Percentiles rank a stretch among this genome's conserved stretches.
These are phyloP conservation scores for Hemileccinum impolitum DNA, from an alignment of 768 basidiomycete genomes.

Conservation along the genomic window DNA sequence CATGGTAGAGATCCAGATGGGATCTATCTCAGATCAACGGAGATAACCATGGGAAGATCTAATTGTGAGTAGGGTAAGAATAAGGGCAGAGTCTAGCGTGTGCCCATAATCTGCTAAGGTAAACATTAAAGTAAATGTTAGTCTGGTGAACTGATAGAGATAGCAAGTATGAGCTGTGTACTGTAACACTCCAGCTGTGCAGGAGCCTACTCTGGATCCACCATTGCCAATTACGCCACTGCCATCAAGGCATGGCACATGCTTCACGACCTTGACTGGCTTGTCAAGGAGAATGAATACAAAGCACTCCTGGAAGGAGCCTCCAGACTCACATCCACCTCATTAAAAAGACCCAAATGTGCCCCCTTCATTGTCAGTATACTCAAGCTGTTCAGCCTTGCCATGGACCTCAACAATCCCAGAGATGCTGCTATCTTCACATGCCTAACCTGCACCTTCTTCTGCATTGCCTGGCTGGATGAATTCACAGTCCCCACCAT, in stretches of 20 bases:
- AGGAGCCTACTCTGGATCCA: conserved; percentile 30
- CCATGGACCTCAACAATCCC: conserved; percentile 26
- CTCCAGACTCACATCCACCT: not conserved
- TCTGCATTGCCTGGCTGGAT: conserved; percentile 29
- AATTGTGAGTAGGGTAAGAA: too few species aligned
- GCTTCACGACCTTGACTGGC: conserved; percentile 9
- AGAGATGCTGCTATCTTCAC: conserved; percentile 37
- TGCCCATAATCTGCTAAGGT: too few species aligned
- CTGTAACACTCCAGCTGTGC: conserved; percentile 28
- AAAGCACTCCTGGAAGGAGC: not conserved
- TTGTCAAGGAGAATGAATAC: not conserved
- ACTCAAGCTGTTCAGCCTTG: not conserved
- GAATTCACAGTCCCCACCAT: conserved; percentile 14
- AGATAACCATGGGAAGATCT: too few species aligned
- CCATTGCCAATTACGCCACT: conserved; percentile 37
- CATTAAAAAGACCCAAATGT: conserved; percentile 29
- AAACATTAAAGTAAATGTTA: too few species aligned
- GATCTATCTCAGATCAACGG: too few species aligned
- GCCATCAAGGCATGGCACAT: conserved; percentile 47
- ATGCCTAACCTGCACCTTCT: conserved; percentile 39
- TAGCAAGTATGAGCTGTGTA: too few species aligned
- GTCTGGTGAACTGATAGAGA: too few species aligned
- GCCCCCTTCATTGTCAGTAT: conserved; percentile 28
- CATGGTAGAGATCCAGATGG: too few species aligned
- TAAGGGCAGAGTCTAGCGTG: too few species aligned